A percentile compares a stretch with the other conserved stretches of the same genome.
Evolutionary conservation across 2,329 filamentous ascomycete species (phyloP).

Genomic region (Cordyceps pruinosa): DNA sequence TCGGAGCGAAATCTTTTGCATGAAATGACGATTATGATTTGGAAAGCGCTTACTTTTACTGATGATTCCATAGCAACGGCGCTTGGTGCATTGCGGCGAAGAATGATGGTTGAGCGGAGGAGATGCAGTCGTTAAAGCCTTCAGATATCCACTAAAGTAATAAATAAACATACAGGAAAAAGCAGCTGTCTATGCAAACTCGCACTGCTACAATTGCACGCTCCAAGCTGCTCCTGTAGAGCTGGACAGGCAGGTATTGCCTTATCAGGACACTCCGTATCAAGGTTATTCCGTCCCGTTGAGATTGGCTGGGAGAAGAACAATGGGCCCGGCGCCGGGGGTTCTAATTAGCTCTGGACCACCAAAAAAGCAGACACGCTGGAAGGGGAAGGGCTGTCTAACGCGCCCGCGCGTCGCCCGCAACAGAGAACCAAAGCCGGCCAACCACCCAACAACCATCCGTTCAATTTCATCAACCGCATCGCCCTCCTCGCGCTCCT

Average conservation of each 20-base stretch:
- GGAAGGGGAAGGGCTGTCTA: constrained; percentile 10
- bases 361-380: constrained; percentile 7
- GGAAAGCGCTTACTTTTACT: background rate
- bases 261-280: background rate
- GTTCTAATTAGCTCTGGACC: background rate
- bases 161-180: background rate
- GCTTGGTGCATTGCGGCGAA: background rate
- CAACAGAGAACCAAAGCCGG: background rate
- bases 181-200: background rate
- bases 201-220: no score
- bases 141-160: no score
- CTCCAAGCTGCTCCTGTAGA: background rate
- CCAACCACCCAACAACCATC: constrained; percentile 6
- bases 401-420: constrained; percentile 11
- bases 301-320: background rate
- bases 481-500: no score
- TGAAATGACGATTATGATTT: background rate
- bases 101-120: background rate
- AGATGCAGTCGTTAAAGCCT: no score
- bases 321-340: background rate
- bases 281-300: constrained; percentile 9
- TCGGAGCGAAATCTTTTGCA: background rate
- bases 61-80: background rate
- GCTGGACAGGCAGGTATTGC: background rate
- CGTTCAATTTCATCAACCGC: background rate